Conservation (phyloP, 1,284 basidiomycete genomes). For the Austroboletus niveus region DNA sequence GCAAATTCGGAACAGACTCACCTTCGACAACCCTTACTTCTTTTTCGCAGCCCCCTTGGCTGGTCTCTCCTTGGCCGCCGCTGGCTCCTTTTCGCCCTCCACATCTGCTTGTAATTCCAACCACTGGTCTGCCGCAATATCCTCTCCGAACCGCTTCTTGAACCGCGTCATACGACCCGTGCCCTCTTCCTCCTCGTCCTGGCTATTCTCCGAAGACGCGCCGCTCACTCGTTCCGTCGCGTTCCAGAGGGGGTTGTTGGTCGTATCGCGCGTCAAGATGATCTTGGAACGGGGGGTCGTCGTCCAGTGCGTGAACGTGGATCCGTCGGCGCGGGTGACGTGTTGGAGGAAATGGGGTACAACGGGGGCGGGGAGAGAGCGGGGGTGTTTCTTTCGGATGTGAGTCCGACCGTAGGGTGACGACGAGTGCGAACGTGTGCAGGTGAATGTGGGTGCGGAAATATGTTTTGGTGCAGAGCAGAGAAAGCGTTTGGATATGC, state of each 20-base stretch:
- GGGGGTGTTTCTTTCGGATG: conserved; percentile 66
- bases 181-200: conserved; percentile 66
- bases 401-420: conserved; percentile 78
- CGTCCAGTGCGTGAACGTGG: conserved; percentile 81
- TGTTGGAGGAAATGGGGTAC: conserved; percentile 82
- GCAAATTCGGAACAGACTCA: not conserved
- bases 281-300: conserved; percentile 78
- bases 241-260: conserved; percentile 83
- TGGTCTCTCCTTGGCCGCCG: conserved; percentile 25
- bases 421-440: conserved; percentile 49
- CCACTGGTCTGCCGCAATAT: conserved; percentile 44
- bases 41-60: conserved; percentile 13
- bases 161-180: conserved; percentile 80
- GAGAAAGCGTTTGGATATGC: conserved; percentile 13
- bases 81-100: conserved; percentile 30
- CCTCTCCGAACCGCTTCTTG: conserved; percentile 68
- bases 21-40: conserved; percentile 13
- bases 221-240: conserved; percentile 46
- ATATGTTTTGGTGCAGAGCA: not conserved
- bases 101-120: conserved; percentile 22
- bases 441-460: conserved; percentile 4
- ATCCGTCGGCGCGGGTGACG: conserved; percentile 83
- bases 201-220: conserved; percentile 59
- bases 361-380: conserved; percentile 72
- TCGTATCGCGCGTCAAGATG: conserved; percentile 78